Percentiles rank a stretch among this genome's conserved stretches.
These are phyloP conservation scores for Clitopilus hobsonii DNA, from an alignment of 768 basidiomycete genomes.

Conservation along the genomic window DNA sequence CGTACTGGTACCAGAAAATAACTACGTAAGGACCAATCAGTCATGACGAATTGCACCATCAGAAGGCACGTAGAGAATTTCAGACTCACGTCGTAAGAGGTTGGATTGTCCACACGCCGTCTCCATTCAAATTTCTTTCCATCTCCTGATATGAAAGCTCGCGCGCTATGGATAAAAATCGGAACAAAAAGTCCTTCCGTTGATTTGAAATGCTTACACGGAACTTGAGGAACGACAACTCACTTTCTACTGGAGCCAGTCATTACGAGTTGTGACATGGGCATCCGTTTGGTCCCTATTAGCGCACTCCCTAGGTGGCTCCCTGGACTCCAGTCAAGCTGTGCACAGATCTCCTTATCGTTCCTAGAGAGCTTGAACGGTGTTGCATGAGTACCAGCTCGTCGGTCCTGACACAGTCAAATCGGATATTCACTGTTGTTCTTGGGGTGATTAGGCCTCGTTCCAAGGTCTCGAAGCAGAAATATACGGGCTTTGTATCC, in stretches of 20 bases:
- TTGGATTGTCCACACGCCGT: constrained; percentile 37
- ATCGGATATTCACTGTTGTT: constrained; percentile 37
- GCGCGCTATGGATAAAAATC: constrained; percentile 38
- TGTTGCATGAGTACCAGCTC: constrained; percentile 8
- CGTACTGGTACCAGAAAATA: constrained; percentile 42
- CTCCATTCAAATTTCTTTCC: constrained; percentile 67
- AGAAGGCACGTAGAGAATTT: constrained; percentile 2
- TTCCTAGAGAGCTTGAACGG: constrained; percentile 36
- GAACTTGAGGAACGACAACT: constrained; percentile 10
- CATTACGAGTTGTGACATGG: constrained; percentile 61
- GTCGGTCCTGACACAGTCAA: constrained; percentile 1
- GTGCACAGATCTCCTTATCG: constrained; percentile 43
- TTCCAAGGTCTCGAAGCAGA: constrained; percentile 61
- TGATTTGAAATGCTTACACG: background rate
- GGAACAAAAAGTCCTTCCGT: constrained; percentile 11
- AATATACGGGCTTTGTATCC: constrained; percentile 53
- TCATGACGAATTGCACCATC: constrained; percentile 5
- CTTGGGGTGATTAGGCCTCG: constrained; percentile 36
- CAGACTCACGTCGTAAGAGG: constrained; percentile 57
- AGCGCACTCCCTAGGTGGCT: constrained; percentile 52
- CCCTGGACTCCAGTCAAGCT: constrained; percentile 47
- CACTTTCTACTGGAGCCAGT: constrained; percentile 49
- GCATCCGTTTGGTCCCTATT: constrained; percentile 47
- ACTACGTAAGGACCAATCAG: constrained; percentile 20
- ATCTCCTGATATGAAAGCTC: constrained; percentile 54